Evolutionary conservation across 2,329 filamentous ascomycete species (phyloP), one percentile per base, ranked within the genome.

Genomic region (Didymella arachidicola): DNA sequence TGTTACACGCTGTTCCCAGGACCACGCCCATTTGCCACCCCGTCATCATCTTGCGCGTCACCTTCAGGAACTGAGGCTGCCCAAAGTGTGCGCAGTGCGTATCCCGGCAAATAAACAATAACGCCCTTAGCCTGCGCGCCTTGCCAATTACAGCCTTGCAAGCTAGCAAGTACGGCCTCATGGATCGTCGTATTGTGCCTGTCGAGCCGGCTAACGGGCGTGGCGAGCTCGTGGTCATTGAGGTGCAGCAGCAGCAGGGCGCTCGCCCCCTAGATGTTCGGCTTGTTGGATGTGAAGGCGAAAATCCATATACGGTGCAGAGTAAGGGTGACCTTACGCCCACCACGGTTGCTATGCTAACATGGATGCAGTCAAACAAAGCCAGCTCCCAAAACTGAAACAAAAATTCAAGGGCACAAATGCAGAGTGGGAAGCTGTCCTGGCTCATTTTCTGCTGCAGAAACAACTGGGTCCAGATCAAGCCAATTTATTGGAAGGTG

Each of bases 221-320:
- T 44, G 78, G 80, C 45, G 76, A 80, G 16, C 87, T 84, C 63
- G 82, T 91, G 29, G 80, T 93, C 22, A 71, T 90, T 18, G 83
- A 90, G 66, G 83, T 87, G 56, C 79, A 80, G 2, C 78, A 80
- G 2, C 78, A 83, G 22, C 72, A 82, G 75, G 72, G 80, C n/a
- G 77, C 79, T 34, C 81, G 80, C 57, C 18, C 43, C 41, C 78
- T 92, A 29, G 88, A 92, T 73, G 75, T 91, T 45, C 87, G 86
- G 71, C 75, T 93, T 29, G 81, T 89, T 32, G 89, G 84, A 32
- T 92, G 89, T 29, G 89, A 93, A 68, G 86, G 86, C 53, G 82
- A 84, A 55, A 82, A 81, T 46, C 83, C 87, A 7, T 91, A 87
- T 75, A 79, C 82, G 41, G 76, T 81, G 55, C 81, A 81, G 61